Percentiles rank a stretch among this genome's conserved stretches.
These are phyloP conservation scores for Dictyostelium brefeldianum DNA, from an alignment of 78 protist genomes.

Conservation along the genomic window DNA sequence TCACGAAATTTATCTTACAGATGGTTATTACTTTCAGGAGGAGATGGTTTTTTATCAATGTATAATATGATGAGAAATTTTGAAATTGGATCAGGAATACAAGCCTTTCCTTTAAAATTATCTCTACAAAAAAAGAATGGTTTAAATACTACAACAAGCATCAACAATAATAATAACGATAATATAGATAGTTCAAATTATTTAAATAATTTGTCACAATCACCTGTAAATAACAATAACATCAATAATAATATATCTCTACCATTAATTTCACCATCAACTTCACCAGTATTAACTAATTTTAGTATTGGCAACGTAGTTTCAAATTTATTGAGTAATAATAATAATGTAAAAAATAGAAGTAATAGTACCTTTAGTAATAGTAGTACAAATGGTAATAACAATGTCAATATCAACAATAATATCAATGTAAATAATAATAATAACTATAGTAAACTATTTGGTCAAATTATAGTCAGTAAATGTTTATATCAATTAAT, in stretches of 20 bases:
- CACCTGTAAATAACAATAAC: neutral
- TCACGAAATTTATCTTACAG: too few species aligned
- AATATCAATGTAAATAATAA: neutral
- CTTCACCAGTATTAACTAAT: constrained; percentile 2
- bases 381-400: neutral
- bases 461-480: constrained; percentile 41
- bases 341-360: neutral
- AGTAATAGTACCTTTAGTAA: neutral
- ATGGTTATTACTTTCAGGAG: constrained; percentile 46
- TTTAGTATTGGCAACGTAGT: constrained; percentile 1
- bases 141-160: neutral
- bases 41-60: constrained; percentile 13
- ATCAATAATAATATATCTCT: neutral
- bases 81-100: constrained; percentile 1
- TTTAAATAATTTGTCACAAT: neutral
- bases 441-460: neutral
- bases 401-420: neutral
- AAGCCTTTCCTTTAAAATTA: constrained; percentile 43
- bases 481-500: neutral
- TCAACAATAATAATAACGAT: neutral
- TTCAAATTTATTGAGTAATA: constrained; percentile 1
- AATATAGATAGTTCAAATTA: neutral
- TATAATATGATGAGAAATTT: constrained; percentile 21
- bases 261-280: neutral
- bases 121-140: neutral